Percentiles rank a stretch among this genome's conserved stretches.
Evolutionary conservation across 2,329 filamentous ascomycete genomes (phyloP).

Genomic region (Fusarium piperis): DNA sequence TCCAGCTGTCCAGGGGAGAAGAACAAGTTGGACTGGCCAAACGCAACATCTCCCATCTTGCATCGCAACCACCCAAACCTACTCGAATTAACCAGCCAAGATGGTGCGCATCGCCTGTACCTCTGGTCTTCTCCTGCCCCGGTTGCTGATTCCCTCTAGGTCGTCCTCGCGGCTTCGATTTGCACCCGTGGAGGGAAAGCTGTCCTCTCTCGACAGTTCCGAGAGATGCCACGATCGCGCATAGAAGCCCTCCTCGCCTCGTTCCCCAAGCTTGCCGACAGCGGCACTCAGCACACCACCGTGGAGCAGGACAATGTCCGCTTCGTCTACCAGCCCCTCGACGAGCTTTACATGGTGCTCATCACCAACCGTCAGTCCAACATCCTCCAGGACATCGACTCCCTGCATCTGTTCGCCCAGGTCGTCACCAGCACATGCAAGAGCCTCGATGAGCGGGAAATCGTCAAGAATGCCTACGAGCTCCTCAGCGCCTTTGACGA

Average conservation of each 20-base stretch:
- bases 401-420: slow-evolving; percentile 96
- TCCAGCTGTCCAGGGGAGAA: slow-evolving; percentile 42
- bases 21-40: slow-evolving; percentile 29
- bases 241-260: slow-evolving; percentile 97
- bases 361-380: slow-evolving; percentile 99
- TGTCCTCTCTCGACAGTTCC: slow-evolving; percentile 96
- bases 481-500: slow-evolving; percentile 97
- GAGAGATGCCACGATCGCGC: slow-evolving; percentile 95
- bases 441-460: slow-evolving; percentile 94
- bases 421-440: slow-evolving; percentile 97
- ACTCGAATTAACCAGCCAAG: slow-evolving; percentile 43
- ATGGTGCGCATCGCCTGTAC: slow-evolving; percentile 49
- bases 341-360: slow-evolving; percentile 99
- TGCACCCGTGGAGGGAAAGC: slow-evolving; percentile 98
- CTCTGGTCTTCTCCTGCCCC: background rate
- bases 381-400: slow-evolving; percentile 99
- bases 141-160: slow-evolving; percentile 63
- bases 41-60: slow-evolving; percentile 31
- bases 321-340: slow-evolving; percentile 98
- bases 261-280: slow-evolving; percentile 96
- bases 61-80: slow-evolving; percentile 32
- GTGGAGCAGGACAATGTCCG: slow-evolving; percentile 99
- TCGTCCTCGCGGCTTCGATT: slow-evolving; percentile 98
- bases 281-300: slow-evolving; percentile 95
- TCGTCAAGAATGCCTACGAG: slow-evolving; percentile 93